Evolutionary conservation across 2,329 filamentous ascomycete species (phyloP), one percentile per base, ranked within the genome.

Genomic region (Cladosporium sp.): DNA sequence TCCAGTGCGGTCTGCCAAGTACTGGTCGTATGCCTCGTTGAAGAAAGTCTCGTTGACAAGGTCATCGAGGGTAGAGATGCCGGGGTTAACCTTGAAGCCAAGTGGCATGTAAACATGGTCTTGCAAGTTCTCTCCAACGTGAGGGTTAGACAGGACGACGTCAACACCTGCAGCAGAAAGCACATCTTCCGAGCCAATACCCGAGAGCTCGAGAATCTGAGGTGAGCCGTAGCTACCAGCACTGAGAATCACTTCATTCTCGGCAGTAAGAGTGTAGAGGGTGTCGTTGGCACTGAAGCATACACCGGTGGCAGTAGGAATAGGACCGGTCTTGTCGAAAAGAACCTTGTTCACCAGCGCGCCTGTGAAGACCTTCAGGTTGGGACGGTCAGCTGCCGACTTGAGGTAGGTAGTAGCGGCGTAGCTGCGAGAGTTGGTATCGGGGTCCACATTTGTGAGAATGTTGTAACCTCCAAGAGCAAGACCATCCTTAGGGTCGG

Each of bases 81-180:
- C 49, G 10, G 60, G 49, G 24, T 55, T 55, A 4, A 54, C 47
- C 26, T 64, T 30, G 49, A 30, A 55, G 32, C 47, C 49, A 12
- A 55, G 34, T 3, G 49, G 49, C 34, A 44, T 55, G 51, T 54
- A 64, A 15, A 72, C 64, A 73, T 88, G 86, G 72, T 88, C 86
- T 70, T 85, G 80, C 30, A 88, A 79, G 75, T 88, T 88, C 77
- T 86, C 83, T 65, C 86, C 86, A 12, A 88, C 86, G 61, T 85
- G 86, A 10, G 85, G 83, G 38, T 87, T 80, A 71, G 88, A 83
- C 68, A 81, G 80, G 62, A 87, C 82, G n/a, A 86, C 81, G 28
- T 80, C 79, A 65, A 88, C 85, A 68, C 82, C 82, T 34, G 87
- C 80, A n/a, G 76, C 74, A 68, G 81, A 75, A 12, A 88, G 81